Conservation (phyloP, 2,329 filamentous ascomycete species). For the Sporothrix pseudoabietina region DNA sequence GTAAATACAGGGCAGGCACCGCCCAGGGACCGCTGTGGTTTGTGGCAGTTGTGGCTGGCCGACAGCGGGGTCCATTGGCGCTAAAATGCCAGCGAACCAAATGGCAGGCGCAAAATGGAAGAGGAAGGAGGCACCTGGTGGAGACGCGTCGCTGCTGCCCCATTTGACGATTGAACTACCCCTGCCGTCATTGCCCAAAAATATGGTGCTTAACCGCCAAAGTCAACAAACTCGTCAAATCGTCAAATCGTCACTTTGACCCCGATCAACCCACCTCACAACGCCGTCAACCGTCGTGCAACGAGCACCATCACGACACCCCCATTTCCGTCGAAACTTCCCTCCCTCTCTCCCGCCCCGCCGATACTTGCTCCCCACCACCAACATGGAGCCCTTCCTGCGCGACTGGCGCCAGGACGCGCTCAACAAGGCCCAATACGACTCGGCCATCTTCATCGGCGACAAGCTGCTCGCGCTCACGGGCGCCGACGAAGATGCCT, state of each 20-base stretch:
- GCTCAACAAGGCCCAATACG: conserved; percentile 92
- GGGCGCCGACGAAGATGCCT: conserved; percentile 89
- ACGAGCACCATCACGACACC: background rate
- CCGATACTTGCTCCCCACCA: too few species aligned
- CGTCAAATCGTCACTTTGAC: background rate
- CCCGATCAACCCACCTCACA: background rate
- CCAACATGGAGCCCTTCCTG: conserved; percentile 83
- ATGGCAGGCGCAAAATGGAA: background rate
- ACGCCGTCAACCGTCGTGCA: background rate
- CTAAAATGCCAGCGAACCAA: conserved; percentile 15
- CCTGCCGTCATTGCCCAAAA: conserved; percentile 15
- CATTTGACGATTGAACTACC: background rate
- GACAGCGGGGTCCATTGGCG: background rate
- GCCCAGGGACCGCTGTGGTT: too few species aligned
- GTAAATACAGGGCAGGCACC: background rate
- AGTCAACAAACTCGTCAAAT: conserved; percentile 12
- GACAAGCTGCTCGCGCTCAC: conserved; percentile 96
- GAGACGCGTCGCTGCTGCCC: conserved; percentile 22
- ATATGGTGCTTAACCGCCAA: background rate
- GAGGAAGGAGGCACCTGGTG: background rate
- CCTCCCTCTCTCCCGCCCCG: background rate
- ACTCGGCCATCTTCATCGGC: conserved; percentile 93
- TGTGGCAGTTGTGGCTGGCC: background rate
- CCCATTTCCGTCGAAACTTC: background rate
- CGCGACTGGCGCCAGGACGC: conserved; percentile 95